phyloP scores from a whole-genome alignment of 2,329 filamentous ascomycete species.

The Pochonia chlamydosporia region DNA sequence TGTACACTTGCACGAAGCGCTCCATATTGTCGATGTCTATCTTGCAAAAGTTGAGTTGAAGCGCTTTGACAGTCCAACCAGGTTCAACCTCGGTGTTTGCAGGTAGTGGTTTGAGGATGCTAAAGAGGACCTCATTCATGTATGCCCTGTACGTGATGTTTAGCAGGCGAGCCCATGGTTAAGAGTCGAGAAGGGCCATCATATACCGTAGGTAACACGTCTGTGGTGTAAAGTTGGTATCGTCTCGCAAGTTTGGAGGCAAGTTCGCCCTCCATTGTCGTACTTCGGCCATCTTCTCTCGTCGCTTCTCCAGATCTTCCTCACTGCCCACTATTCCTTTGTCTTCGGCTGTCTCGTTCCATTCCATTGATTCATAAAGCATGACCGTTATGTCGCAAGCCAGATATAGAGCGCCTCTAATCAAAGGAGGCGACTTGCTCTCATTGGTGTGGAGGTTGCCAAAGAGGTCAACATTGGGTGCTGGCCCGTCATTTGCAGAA shows the following conservation, averaged over 20 bases:
- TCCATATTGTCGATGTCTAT: conserved; percentile 8
- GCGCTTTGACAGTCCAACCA: conserved; percentile 4
- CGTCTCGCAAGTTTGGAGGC: conserved; percentile 9
- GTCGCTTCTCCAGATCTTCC: conserved; percentile 7
- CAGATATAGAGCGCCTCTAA: conserved; percentile 7
- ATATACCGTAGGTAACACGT: conserved; percentile 11
- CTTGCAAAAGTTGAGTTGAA: conserved; percentile 9
- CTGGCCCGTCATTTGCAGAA: background rate
- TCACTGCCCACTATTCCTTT: conserved; percentile 3
- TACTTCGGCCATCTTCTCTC: conserved; percentile 1
- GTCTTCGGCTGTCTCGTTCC: conserved; percentile 4
- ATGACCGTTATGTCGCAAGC: conserved; percentile 12
- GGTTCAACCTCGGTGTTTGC: conserved; percentile 8
- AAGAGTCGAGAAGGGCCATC: background rate
- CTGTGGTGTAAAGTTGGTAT: conserved; percentile 13
- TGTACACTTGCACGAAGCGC: conserved; percentile 7
- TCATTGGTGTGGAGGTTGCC: conserved; percentile 3
- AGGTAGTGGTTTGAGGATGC: conserved; percentile 8
- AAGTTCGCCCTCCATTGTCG: conserved; percentile 7
- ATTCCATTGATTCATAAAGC: conserved; percentile 11
- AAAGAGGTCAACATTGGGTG: conserved; percentile 9
- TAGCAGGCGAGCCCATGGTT: too few species aligned
- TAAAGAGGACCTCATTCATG: conserved; percentile 11
- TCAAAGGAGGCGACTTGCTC: conserved; percentile 7
- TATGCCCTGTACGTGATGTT: conserved; percentile 7